Evolutionary conservation across 495 filamentous ascomycete species (phyloP).

Genomic region (Xylaria bambusicola): DNA sequence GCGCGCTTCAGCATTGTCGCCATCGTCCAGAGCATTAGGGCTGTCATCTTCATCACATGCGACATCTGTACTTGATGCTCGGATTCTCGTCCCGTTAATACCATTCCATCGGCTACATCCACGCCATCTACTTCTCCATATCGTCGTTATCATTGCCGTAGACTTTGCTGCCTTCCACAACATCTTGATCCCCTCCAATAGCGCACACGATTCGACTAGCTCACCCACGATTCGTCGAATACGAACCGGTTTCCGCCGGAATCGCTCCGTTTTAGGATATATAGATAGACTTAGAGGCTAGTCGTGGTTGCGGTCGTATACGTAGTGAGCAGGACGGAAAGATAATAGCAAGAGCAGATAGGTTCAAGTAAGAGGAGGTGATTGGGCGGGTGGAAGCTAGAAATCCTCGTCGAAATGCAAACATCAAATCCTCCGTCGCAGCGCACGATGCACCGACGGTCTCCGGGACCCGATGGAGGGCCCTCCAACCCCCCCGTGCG

Average conservation of each 20-base stretch:
- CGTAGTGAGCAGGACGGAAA: neutral
- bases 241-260: slow-evolving; percentile 13
- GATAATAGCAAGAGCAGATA: slow-evolving; percentile 22
- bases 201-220: slow-evolving; percentile 8
- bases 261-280: slow-evolving; percentile 20
- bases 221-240: slow-evolving; percentile 6
- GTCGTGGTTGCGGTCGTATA: slow-evolving; percentile 5
- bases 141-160: slow-evolving; percentile 11
- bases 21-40: slow-evolving; percentile 17
- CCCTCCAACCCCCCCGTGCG: slow-evolving; percentile 62
- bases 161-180: slow-evolving; percentile 5
- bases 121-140: neutral
- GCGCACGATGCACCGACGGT: slow-evolving; percentile 50
- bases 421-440: slow-evolving; percentile 36
- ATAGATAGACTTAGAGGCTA: slow-evolving; percentile 12
- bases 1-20: slow-evolving; percentile 18
- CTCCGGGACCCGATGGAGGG: slow-evolving; percentile 50
- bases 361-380: slow-evolving; percentile 18
- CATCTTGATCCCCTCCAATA: slow-evolving; percentile 9
- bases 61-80: slow-evolving; percentile 3
- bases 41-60: slow-evolving; percentile 7
- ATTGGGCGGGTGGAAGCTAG: neutral
- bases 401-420: slow-evolving; percentile 38
- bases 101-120: neutral
- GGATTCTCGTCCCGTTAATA: neutral